A percentile compares a stretch with the other conserved stretches of the same genome.
Conservation (phyloP, 495 filamentous ascomycete genomes). For the Penicillium tannophilum region DNA sequence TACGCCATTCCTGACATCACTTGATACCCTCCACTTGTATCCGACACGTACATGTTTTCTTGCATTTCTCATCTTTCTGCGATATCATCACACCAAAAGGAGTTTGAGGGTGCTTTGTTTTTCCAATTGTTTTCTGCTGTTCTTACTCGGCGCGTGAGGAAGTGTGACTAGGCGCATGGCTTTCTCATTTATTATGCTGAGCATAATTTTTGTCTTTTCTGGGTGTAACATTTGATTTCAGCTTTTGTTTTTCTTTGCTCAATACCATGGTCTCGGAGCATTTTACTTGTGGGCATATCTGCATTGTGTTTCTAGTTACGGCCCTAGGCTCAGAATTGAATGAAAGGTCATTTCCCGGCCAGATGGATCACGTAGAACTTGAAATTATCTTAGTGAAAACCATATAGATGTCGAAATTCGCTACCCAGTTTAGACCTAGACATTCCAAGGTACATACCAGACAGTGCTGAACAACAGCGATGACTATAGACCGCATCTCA, state of each 20-base stretch:
- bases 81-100: conserved; percentile 19
- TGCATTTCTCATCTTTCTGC: conserved; percentile 14
- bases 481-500: too few relatives aligned
- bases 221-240: conserved; percentile 8
- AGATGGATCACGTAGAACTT: background rate
- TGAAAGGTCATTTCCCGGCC: conserved; percentile 1
- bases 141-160: conserved; percentile 7
- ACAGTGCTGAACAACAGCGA: too few relatives aligned
- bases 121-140: conserved; percentile 1
- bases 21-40: conserved; percentile 19
- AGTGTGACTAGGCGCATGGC: conserved; percentile 15
- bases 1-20: conserved; percentile 10
- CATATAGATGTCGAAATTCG: too few relatives aligned
- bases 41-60: conserved; percentile 22
- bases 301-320: background rate
- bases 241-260: conserved; percentile 6
- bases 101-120: conserved; percentile 19
- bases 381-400: background rate
- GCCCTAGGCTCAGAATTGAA: conserved; percentile 1
- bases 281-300: conserved; percentile 3
- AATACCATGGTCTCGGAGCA: conserved; percentile 18
- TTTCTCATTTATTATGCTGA: conserved; percentile 26
- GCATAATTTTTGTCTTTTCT: conserved; percentile 17
- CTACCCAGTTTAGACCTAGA: too few relatives aligned
- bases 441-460: too few relatives aligned